Base-by-base conservation (phyloP, 2,329 filamentous ascomycete species). In the Botrytis byssoidea region DNA sequence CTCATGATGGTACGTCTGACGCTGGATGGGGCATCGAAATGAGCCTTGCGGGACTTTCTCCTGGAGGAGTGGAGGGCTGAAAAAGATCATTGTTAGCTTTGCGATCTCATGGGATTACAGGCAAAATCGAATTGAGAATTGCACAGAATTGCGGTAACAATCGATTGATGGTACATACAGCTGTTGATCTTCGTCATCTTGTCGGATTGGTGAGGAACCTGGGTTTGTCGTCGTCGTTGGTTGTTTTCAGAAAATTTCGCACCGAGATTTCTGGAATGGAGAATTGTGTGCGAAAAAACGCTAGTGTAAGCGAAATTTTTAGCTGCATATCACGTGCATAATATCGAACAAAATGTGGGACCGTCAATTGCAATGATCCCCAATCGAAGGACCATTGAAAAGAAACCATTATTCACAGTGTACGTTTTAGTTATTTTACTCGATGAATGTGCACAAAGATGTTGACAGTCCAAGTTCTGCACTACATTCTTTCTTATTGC, bases 21-120 rank as follows among this genome's bases (percentile, higher is more conserved):
- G 88, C 92, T 94, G 85, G 95, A 98, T 81, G 95, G 94, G 80
- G 96, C 96, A 85, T 89, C 88, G 91, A 97, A 99, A 90, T 99
- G 95, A 85, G 94, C 93, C 90, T 97, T 97, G 87, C 96, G 94
- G 88, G 94, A 96, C 94, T 99, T 99, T 88, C 95, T 92, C 88
- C 95, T 91, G 84, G 94, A 97, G 86, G 93, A 93, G 85, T 88
- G 85, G 83, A 94, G 83, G 82, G 84, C 90, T 92, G 79, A 18
- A 59, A 40, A 72, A 66, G 65, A 16, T 74, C 77, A 65, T 77
- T 66, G 71, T 74, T 64, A 72, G 71, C 59, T 69, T 68, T 68
- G 32, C 71, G 44, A 25, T 59, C 61, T 32, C 22, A n/a, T 37
- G 20, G 10, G 44, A 32, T 35, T 29, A 29, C 12, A 9, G n/a